Evolutionary conservation across 2,329 filamentous ascomycete species (phyloP).

Genomic region (Aureobasidium sp.): DNA sequence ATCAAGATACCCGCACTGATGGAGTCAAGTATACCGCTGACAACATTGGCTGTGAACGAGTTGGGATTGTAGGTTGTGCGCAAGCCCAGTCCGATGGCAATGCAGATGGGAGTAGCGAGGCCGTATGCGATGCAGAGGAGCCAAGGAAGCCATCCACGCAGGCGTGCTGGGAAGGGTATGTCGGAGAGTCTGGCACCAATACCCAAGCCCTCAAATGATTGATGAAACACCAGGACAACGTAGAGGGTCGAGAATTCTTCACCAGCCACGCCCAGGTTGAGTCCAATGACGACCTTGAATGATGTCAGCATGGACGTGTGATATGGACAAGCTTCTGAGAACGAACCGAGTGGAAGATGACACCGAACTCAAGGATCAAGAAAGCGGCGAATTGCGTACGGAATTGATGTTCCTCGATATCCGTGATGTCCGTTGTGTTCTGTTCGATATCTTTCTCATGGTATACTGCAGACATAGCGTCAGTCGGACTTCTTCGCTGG

Average conservation of each 20-base stretch:
- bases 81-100: constrained; percentile 76
- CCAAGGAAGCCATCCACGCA: constrained; percentile 61
- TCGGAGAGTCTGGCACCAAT: constrained; percentile 78
- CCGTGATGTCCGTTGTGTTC: background rate
- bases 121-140: constrained; percentile 66
- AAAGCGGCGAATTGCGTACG: constrained; percentile 67
- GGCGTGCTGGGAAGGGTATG: constrained; percentile 61
- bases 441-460: background rate
- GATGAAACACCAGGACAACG: constrained; percentile 74
- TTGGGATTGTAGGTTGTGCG: constrained; percentile 50
- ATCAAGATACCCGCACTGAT: constrained; percentile 55
- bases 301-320: too few relatives aligned
- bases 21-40: constrained; percentile 83
- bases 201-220: constrained; percentile 88
- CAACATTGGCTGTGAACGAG: constrained; percentile 46
- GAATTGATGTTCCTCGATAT: background rate
- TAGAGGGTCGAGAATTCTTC: constrained; percentile 55
- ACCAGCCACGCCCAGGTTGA: constrained; percentile 46
- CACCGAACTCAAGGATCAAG: constrained; percentile 91
- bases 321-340: too few relatives aligned
- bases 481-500: background rate
- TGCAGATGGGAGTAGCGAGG: constrained; percentile 75
- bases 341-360: constrained; percentile 66
- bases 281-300: background rate
- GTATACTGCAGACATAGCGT: background rate